Base-by-base conservation (phyloP, 1,284 basidiomycete species). In the Xerocomus nothofagi region DNA sequence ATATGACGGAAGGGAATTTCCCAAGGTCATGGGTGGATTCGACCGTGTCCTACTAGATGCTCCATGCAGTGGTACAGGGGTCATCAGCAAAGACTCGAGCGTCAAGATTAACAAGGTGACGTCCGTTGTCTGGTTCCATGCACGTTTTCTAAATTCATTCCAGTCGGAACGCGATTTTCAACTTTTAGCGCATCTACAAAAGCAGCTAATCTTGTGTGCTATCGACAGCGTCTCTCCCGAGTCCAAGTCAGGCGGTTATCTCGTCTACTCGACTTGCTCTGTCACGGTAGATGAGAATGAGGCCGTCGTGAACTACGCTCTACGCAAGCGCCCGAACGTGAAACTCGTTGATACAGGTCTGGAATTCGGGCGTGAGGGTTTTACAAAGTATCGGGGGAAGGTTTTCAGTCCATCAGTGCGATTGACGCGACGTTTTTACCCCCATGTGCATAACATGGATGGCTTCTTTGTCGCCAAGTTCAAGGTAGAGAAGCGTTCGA, bases 391-490 rank as follows among this genome's bases (percentile, higher is more conserved):
- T 75, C 85, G 93, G 49, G 94, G 95, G 23, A 97, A 94, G 79
- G 75, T 63, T 60, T 99, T 98, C 74, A 80, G 89, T 68, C 79
- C 88, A 30, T 88, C 81, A 54, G 73, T 99, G 63, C 80, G 76
- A 54, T 72, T 95, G 58, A 95, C 95, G n/a, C 75, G 92, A 58
- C 76, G 94, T 51, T 93, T 91, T 71, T 94, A 92, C 67, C 92
- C 92, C 12, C 91, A 94, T 68, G 88, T 91, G 60, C 88, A 91
- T 68, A 92, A 92, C 67, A 92, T 99, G 91, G 97, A 99, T 70
- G 97, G 97, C 3, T 99, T 99, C 79, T 99, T 85, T 70, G 94
- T 99, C 48, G 95, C 96, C 57, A 99, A 99, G 73, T 91, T 99
- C 78, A 97, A 93, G 72, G 86, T 99, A 20, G 88, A 86, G 66